A percentile compares a stretch with the other conserved stretches of the same genome.
phyloP scores from a whole-genome alignment of 1,139 yeast genomes.

The Geotrichum siamense region DNA sequence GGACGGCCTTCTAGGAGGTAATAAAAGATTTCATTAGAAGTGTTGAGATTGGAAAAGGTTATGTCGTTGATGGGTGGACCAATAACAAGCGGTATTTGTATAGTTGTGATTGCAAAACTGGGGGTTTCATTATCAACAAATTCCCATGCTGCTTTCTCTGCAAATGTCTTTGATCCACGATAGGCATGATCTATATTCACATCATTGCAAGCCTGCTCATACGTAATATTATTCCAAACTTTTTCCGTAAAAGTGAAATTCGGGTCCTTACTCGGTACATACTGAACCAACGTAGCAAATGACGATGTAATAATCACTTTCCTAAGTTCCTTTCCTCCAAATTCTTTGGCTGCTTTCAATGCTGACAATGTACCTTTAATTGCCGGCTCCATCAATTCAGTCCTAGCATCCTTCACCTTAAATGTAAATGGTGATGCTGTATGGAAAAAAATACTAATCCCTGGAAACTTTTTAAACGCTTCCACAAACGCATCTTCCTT shows the following conservation, averaged over 20 bases:
- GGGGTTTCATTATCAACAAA: conserved; percentile 35
- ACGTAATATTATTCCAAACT: conserved; percentile 41
- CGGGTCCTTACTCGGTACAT: conserved; percentile 32
- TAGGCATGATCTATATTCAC: conserved; percentile 25
- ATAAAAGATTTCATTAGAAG: conserved; percentile 21
- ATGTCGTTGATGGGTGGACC: conserved; percentile 40
- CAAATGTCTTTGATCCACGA: conserved; percentile 35
- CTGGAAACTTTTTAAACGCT: conserved; percentile 37
- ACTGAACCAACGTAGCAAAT: conserved; percentile 40
- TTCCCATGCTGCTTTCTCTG: conserved; percentile 42
- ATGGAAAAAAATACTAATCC: conserved; percentile 50
- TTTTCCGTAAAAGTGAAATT: conserved; percentile 35
- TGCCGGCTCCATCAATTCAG: conserved; percentile 42
- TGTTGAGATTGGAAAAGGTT: conserved; percentile 27
- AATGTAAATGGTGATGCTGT: conserved; percentile 50
- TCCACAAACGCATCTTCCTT: conserved; percentile 46
- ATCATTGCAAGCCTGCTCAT: conserved; percentile 34
- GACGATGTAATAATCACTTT: conserved; percentile 52
- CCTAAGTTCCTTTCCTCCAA: conserved; percentile 45
- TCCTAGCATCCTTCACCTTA: conserved; percentile 39
- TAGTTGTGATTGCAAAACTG: conserved; percentile 36
- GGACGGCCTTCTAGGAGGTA: conserved; percentile 18
- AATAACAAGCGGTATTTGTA: conserved; percentile 42
- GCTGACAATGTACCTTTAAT: conserved; percentile 44
- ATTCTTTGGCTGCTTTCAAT: conserved; percentile 38